Evolutionary conservation across 1,284 basidiomycete genomes (phyloP), one percentile per base, ranked within the genome.

Genomic region (Heliocybe sulcata): DNA sequence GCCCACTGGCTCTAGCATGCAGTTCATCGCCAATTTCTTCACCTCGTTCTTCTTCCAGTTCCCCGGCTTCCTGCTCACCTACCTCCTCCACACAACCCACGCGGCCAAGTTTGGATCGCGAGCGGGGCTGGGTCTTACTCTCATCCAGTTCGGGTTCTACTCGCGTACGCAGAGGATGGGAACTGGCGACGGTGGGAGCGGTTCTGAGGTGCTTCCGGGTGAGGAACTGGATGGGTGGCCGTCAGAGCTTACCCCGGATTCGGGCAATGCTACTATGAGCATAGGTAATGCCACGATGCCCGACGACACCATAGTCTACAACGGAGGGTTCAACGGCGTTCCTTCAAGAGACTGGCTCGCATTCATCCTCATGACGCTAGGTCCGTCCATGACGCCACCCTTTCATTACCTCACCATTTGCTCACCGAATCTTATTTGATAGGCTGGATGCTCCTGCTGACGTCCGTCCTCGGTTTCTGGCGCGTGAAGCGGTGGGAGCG

Each of bases 41-140:
- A 87, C 95, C 52, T 95, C 92, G 2, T 90, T 90, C 73, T 92
- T 94, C 70, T 98, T 99, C 85, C 94, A 98, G 70, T 96, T 98
- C 68, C 83, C 98, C 61, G 94, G 93, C 49, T 97, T 96, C 82
- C 76, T 96, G 63, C 85, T 96, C 72, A 95, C 93, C 1, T 96
- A 93, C 68, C 85, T 97, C 60, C 81, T 97, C 2, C 91, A 93
- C 69, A 90, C 90, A n/a, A 91, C 93, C 0, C 96, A 99, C 66
- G 94, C 96, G 0, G 93, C 91, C 54, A 95, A 95, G 68, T 93
- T 84, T 65, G 96, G 97, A 51, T 94, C 93, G 19, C 87, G 94
- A 38, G 94, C 93, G 0, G 97, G 96, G 19, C 81, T 99, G 22
- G 96, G 97, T 11, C 78, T 98, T 60, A 98, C 97, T 0, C 76